phyloP scores from a whole-genome alignment of 371 early-diverging fungal species.

The Massospora cicadina region DNA sequence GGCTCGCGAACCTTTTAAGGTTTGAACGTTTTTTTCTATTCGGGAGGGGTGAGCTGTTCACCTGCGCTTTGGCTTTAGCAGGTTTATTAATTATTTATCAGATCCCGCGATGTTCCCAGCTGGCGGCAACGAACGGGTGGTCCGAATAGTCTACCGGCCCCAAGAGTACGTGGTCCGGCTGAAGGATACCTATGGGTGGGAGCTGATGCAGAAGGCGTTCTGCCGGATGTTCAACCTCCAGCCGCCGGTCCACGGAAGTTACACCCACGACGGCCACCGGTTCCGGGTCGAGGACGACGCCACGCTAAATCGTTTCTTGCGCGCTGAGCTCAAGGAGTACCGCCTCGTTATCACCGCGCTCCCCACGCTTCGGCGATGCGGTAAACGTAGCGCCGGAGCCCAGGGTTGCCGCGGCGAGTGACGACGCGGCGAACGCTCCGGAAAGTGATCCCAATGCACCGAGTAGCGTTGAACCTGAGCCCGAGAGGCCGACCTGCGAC shows the following conservation, averaged over 20 bases:
- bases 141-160: background rate
- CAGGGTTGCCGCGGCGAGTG: too few species aligned
- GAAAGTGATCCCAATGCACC: too few species aligned
- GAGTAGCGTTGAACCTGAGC: too few species aligned
- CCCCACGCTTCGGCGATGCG: too few species aligned
- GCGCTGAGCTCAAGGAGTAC: background rate
- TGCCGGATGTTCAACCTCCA: background rate
- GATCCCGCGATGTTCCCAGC: too few species aligned
- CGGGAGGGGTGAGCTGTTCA: too few species aligned
- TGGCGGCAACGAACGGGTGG: background rate
- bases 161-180: background rate
- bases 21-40: too few species aligned
- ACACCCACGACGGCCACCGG: background rate
- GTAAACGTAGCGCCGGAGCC: too few species aligned
- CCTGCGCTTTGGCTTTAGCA: too few species aligned
- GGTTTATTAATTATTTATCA: too few species aligned
- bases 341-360: background rate
- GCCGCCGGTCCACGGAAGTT: background rate
- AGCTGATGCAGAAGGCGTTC: background rate
- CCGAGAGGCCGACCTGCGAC: background rate
- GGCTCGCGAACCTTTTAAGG: too few species aligned
- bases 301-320: background rate
- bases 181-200: background rate
- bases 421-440: too few species aligned
- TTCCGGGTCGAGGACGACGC: background rate